Evolutionary conservation across 2,329 filamentous ascomycete genomes (phyloP), one percentile per base, ranked within the genome.

Genomic region (Calonectria pseudoturangicola): DNA sequence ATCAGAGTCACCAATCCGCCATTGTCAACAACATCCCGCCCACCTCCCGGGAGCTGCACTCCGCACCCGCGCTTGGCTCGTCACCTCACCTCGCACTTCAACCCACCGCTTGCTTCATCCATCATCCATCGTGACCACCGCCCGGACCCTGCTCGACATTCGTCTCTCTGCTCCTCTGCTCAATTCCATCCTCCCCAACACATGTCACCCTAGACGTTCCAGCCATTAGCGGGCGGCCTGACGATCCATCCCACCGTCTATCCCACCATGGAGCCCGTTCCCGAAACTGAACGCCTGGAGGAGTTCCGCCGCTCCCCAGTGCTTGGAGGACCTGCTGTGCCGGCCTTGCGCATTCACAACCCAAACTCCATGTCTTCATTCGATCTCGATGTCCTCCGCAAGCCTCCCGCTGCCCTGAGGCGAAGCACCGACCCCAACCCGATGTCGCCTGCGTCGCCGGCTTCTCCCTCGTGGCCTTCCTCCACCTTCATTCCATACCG

Each of bases 271-370:
- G 91, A 93, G 83, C 90, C 91, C 71, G 91, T 93, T 79, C 91
- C 91, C 76, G 91, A 93, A 85, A 92, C 91, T 63, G 90, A 93
- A 86, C 88, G 90, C 75, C 91, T 93, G 88, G 91, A 92, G 86
- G 90, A 90, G 82, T 93, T 93, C 81, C 89, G 87, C 74, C 84
- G 90, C 68, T 88, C 89, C 66, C 90, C 90, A 76, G 84, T 91
- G 45, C 89, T 90, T 54, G 75, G 75, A 36, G 75, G 71, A 51
- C 77, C 75, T 63, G 89, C 90, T 73, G 84, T 91, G 48, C 89
- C 90, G 47, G 87, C 85, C 36, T 82, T 91, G 54, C 88, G 89
- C 72, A 82, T 90, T 28, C 87, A 87, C 70, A 85, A 83, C 43
- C 77, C 84, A 51, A 81, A 85, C 39, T 74, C 83, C 58, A 75